Conservation (phyloP, 2,329 filamentous ascomycete genomes). For the Fusarium concolor region DNA sequence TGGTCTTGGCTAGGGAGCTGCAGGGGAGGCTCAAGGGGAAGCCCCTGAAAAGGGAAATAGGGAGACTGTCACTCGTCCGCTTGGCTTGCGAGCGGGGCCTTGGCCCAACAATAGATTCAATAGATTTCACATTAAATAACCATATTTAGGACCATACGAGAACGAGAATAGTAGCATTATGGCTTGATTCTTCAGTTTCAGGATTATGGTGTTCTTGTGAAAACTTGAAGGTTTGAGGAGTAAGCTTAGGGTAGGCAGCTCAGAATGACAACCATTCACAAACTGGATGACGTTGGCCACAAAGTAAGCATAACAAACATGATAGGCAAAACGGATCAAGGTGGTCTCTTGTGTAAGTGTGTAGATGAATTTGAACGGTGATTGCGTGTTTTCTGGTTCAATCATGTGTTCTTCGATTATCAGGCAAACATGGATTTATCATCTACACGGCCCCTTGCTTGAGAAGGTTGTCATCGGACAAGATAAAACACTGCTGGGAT, state of each 20-base stretch:
- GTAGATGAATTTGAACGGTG: neutral
- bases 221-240: neutral
- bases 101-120: neutral
- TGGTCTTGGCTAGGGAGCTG: neutral
- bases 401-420: neutral
- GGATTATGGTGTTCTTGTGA: neutral
- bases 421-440: neutral
- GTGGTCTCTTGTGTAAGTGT: neutral
- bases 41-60: constrained; percentile 42
- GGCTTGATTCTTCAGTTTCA: neutral
- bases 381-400: neutral
- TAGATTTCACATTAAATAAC: neutral
- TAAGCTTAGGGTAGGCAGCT: constrained; percentile 2
- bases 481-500: neutral
- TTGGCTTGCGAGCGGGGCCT: neutral
- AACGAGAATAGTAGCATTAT: neutral
- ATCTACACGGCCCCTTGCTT: too few relatives aligned
- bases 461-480: too few relatives aligned
- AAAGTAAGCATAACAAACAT: neutral
- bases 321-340: neutral
- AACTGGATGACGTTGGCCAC: neutral
- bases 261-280: neutral
- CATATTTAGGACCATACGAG: neutral
- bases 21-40: constrained; percentile 33
- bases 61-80: constrained; percentile 32